Base-by-base conservation (phyloP, 148 eudicot species). In the Rhododendron ovatum region DNA sequence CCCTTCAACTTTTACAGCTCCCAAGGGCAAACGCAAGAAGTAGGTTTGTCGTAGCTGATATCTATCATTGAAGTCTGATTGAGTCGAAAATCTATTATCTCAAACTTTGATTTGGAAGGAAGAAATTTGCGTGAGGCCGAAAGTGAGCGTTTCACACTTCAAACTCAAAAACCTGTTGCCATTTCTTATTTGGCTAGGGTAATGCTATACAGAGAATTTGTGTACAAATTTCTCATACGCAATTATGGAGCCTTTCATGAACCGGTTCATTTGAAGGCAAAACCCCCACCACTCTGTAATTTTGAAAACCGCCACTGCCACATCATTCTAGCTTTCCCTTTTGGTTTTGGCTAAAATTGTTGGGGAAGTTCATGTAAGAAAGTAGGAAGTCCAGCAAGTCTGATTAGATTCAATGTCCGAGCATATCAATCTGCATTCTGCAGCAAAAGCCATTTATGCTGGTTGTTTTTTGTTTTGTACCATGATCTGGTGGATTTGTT, bases 11-110 rank as follows among this genome's bases (percentile, higher is more conserved):
- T 92, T 98, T 4, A 87, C 91, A 14, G 76, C 91, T 82, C 50
- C 88, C 80, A 96, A 96, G 91, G 93, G 93, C 89, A 96, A 95
- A 85, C 96, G 99, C 89, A 96, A 96, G 91, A 96, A 93, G 99
- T 95, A 91, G 30, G 43, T 41, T 71, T 30, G 78, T 55, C 39
- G 4, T 13, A 3, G 69, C 53, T 7, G 9, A 12, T 15, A 22
- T 28, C 78, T 75, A 39, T 76, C 45, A n/a, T 17, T 33, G 20
- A 51, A 75, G 26, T 78, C 24, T 9, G 18, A 71, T 81, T 26
- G 4, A 47, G 74, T 79, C 12, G 4, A 69, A 65, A 53, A 2
- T 28, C 59, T 65, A 33, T 20, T 86, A 45, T 80, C 7, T 37
- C 71, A 37, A 33, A 86, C 83, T 84, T 86, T 81, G 88, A 69